Evolutionary conservation across 2,329 filamentous ascomycete species (phyloP), one percentile per base, ranked within the genome.

Genomic region (Fusarium udum): DNA sequence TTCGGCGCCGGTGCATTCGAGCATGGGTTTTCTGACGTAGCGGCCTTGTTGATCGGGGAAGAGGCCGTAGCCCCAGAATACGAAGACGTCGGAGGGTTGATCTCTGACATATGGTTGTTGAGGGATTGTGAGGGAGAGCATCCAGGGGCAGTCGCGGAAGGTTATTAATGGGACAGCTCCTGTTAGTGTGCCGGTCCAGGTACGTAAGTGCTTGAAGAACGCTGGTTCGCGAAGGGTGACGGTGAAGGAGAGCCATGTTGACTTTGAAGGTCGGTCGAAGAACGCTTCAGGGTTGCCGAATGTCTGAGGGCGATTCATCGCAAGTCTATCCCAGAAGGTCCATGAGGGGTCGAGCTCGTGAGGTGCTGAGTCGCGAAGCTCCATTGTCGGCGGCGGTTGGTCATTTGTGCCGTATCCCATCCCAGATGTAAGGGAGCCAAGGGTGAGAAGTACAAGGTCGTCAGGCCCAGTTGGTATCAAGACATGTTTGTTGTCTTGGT

Each of bases 51-150:
- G 76, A 14, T 78, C 76, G 1, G 76, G 76, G 49, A 78, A 78
- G 4, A 78, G 63, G 1, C 76, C 76, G n/a, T 78, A 78, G 1
- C 76, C 76, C 76, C 76, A 78, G 49, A 78, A 78, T 13, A 78
- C 63, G 16, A 61, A 77, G n/a, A 78, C 65, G 6, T 68, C 76
- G 0, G 67, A 56, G 1, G 76, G 76, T 10, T 78, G 76, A 0
- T 77, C 75, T 28, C 67, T 78, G 18, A 78, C 58, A 8, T 78
- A 78, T 0, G 76, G 76, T 11, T 78, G 76, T 13, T 75, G 64
- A 0, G 76, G 76, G 3, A 78, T 55, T 0, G 76, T 78, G 11
- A 78, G 56, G 6, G 76, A 78, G 7, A 78, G 52, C 74, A 78
- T 77, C 76, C 76, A 78, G 0, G 76, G 76, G 20, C 76, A 78